A percentile compares a stretch with the other conserved stretches of the same genome.
Conservation (phyloP, 805 yeast genomes). For the Candida insectalens region DNA sequence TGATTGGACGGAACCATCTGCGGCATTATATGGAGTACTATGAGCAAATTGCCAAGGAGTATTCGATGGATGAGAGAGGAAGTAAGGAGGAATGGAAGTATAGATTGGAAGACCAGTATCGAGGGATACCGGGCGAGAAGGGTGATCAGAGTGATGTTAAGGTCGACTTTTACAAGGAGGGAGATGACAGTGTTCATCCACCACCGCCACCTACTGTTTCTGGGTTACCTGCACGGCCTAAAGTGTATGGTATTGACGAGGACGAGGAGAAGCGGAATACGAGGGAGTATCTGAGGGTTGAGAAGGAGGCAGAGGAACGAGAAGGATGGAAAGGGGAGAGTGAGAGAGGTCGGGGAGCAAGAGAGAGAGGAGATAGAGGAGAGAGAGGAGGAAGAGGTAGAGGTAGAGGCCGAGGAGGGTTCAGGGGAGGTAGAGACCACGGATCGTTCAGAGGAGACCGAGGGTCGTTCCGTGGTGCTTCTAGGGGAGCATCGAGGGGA, state of each 20-base stretch:
- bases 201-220: conserved; percentile 25
- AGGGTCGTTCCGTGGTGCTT: no score
- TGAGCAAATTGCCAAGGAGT: conserved; percentile 29
- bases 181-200: neutral
- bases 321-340: neutral
- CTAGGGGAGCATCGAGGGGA: no score
- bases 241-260: conserved; percentile 15
- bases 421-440: neutral
- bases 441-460: neutral
- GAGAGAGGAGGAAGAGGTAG: neutral
- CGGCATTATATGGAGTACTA: conserved; percentile 67
- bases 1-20: conserved; percentile 69
- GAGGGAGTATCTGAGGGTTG: conserved; percentile 5
- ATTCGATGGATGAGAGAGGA: conserved; percentile 1
- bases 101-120: conserved; percentile 25
- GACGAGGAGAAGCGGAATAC: conserved; percentile 12
- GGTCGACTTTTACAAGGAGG: neutral
- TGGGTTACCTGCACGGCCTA: conserved; percentile 27
- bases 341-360: neutral
- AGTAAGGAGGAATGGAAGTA: conserved; percentile 21
- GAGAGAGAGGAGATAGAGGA: neutral
- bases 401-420: neutral
- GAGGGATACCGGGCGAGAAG: conserved; percentile 25
- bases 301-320: conserved; percentile 2
- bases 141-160: neutral